Conservation (phyloP, 805 yeast genomes). For the Henningerozyma blattae region DNA sequence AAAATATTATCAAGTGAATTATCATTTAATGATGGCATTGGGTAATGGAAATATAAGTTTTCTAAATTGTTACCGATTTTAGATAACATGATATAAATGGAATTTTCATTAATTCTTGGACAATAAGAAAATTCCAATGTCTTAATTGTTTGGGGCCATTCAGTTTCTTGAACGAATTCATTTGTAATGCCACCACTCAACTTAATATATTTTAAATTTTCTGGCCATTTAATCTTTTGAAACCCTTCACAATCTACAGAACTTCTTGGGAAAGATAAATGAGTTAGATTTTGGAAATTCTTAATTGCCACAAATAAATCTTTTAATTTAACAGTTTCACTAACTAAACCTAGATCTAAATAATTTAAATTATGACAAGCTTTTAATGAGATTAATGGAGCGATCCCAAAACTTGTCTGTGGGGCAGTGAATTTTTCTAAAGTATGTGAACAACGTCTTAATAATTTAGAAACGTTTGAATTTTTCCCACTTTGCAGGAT, state of each 20-base stretch:
- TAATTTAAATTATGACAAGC: constrained; percentile 52
- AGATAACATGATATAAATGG: constrained; percentile 48
- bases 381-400: constrained; percentile 74
- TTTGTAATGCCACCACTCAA: constrained; percentile 86
- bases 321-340: constrained; percentile 77
- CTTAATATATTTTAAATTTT: constrained; percentile 54
- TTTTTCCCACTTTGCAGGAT: constrained; percentile 88
- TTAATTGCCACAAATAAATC: constrained; percentile 69
- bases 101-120: constrained; percentile 57
- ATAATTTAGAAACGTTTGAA: constrained; percentile 72
- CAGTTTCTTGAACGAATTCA: constrained; percentile 55
- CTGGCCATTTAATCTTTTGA: constrained; percentile 56
- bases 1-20: constrained; percentile 66
- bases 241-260: constrained; percentile 58
- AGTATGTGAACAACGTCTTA: constrained; percentile 61
- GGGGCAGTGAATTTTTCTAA: constrained; percentile 75
- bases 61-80: constrained; percentile 56
- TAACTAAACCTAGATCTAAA: constrained; percentile 73
- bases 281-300: constrained; percentile 49
- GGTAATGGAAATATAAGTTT: constrained; percentile 62
- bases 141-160: constrained; percentile 63
- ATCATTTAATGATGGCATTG: constrained; percentile 69
- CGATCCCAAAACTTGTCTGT: constrained; percentile 86
- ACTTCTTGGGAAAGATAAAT: constrained; percentile 78
- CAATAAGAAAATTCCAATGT: constrained; percentile 77